Percentiles rank a stretch among this genome's conserved stretches.
phyloP scores from a whole-genome alignment of 345 rosid genomes.

The Pseudoturritis turrita region DNA sequence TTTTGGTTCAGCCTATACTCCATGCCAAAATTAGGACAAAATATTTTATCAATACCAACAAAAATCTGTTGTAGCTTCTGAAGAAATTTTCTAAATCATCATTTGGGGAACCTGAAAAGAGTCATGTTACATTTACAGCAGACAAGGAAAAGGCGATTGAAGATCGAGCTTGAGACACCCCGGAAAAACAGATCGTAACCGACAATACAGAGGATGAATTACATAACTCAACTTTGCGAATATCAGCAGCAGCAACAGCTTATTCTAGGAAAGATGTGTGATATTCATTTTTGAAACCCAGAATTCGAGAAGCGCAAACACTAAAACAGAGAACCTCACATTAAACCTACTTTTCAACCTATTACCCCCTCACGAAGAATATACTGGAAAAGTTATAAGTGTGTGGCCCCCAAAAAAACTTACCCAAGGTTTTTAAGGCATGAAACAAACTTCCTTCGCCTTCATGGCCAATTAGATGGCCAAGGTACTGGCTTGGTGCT shows the following conservation, averaged over 20 bases:
- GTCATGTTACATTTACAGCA: neutral
- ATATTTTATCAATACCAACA: neutral
- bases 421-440: constrained; percentile 80
- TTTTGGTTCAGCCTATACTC: neutral
- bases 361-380: neutral
- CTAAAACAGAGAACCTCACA: no score
- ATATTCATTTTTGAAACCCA: no score
- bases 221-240: neutral
- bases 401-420: constrained; percentile 19
- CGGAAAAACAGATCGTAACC: neutral
- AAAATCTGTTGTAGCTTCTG: neutral
- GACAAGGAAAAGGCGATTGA: neutral
- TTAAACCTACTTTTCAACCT: neutral
- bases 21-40: neutral
- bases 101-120: neutral
- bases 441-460: constrained; percentile 88
- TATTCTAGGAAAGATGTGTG: neutral
- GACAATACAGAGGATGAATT: neutral
- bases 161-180: neutral
- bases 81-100: neutral
- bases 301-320: no score
- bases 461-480: constrained; percentile 89
- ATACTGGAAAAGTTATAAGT: neutral
- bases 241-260: neutral
- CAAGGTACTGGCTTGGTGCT: constrained; percentile 78